Percentiles rank a stretch among this genome's conserved stretches.
Conservation (phyloP, 768 basidiomycete species). For the Goffeauzyma gilvescens region DNA sequence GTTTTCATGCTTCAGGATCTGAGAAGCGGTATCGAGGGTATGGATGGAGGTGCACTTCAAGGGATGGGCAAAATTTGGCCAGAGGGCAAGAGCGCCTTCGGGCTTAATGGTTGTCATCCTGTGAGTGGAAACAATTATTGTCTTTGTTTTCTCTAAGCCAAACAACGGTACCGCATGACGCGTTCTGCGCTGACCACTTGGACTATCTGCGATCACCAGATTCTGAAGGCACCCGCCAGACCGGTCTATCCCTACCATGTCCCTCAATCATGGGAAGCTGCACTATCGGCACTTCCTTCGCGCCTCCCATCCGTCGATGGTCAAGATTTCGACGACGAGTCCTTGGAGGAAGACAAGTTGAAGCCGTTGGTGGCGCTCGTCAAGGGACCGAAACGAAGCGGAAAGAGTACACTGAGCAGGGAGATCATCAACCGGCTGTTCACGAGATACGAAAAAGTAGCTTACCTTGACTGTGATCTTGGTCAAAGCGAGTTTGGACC, state of each 20-base stretch:
- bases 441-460: constrained; percentile 55
- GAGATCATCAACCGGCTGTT: constrained; percentile 53
- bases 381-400: constrained; percentile 67
- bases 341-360: constrained; percentile 5
- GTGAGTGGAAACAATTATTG: constrained; percentile 36
- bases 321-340: neutral
- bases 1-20: constrained; percentile 45
- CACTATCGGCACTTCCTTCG: constrained; percentile 26
- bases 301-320: neutral
- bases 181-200: neutral
- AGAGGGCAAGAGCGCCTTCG: constrained; percentile 32
- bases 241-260: constrained; percentile 22
- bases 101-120: constrained; percentile 36
- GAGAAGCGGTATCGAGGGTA: constrained; percentile 45
- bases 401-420: constrained; percentile 76
- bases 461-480: constrained; percentile 76
- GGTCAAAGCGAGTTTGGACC: constrained; percentile 90
- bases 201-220: constrained; percentile 26
- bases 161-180: neutral
- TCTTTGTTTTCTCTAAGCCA: neutral
- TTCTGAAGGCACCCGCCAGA: constrained; percentile 14
- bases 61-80: constrained; percentile 46
- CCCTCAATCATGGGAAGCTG: constrained; percentile 18
- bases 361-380: constrained; percentile 42
- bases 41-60: constrained; percentile 45